These are phyloP conservation scores for Dioscorea dumetorum DNA, from an alignment of 106 monocot species.

Conservation along the genomic window DNA sequence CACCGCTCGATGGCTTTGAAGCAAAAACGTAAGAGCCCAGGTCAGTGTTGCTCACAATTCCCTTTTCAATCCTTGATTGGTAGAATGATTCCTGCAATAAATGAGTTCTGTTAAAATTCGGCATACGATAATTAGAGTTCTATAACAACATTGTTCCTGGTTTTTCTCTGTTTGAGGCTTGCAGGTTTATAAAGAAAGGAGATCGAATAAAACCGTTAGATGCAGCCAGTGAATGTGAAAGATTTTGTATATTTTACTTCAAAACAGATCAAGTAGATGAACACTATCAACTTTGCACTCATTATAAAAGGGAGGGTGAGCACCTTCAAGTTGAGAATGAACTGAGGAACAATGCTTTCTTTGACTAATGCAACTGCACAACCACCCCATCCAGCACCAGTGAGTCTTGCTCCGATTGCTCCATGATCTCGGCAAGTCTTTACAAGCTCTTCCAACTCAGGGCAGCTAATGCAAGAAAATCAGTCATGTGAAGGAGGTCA, in stretches of 20 bases:
- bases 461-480: conserved; percentile 44
- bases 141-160: not conserved
- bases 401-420: conserved; percentile 90
- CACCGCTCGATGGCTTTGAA: conserved; percentile 89
- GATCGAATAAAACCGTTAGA: not conserved
- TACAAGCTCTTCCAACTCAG: conserved; percentile 96
- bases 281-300: not conserved
- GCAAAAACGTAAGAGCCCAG: conserved; percentile 83
- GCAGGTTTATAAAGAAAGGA: not conserved
- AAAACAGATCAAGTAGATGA: too few relatives aligned
- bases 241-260: too few relatives aligned
- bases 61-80: conserved; percentile 67
- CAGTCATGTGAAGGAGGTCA: not conserved
- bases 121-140: not conserved
- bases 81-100: conserved; percentile 75
- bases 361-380: conserved; percentile 92
- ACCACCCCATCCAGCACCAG: conserved; percentile 98
- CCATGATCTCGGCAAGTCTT: conserved; percentile 78
- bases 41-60: conserved; percentile 57
- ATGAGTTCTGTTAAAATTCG: not conserved
- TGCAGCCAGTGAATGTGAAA: too few relatives aligned
- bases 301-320: not conserved
- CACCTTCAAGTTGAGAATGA: conserved; percentile 91
- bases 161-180: not conserved
- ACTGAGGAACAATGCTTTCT: conserved; percentile 73